Evolutionary conservation across 2,329 filamentous ascomycete genomes (phyloP), one percentile per base, ranked within the genome.

Genomic region (Neofusicoccum umdonicola): DNA sequence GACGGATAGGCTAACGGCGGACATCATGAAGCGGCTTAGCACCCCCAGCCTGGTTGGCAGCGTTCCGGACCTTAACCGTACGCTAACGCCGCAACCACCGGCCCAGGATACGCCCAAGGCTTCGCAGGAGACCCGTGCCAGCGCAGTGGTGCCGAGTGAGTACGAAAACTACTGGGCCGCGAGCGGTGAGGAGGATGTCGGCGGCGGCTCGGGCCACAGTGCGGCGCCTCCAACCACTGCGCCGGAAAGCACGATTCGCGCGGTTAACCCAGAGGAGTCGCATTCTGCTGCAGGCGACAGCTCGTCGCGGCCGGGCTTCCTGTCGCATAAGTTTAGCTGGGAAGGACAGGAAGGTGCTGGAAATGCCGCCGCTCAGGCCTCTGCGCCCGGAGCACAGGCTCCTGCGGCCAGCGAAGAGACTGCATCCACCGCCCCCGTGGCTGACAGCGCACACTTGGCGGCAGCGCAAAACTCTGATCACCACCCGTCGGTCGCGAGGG

Each of bases 21-120:
- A 93, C 70, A 93, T 93, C 63, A 87, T 92, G 62, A 87, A 85
- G 65, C 90, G 87, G 47, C 79, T 93, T 2, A 88, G 83, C 63
- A 66, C 66, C 9, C 61, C 65, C 17, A 56, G 50, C 22, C 22
- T 64, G 12, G 56, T 60, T 22, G 62, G 51, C 31, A 57, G 42
- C 35, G 42, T 50, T 9, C 52, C 11, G n/a, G 56, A 60, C 12
- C 19, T 35, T 39, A 60, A 47, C 45, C 58, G 44, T 31, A 15
- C 58, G n/a, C 31, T 39, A 13, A 37, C 57, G 42, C 42, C 57
- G 44, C 57, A 61, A 5, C 45, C 42, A 17, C 12, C 63, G 31
- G 56, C 22, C n/a, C 45, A 56, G 52, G 58, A 62, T 11, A 51
- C 35, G 58, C 58, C 44, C 47, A 62, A 57, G 52, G 66, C 69